A percentile compares a stretch with the other conserved stretches of the same genome.
phyloP scores from a whole-genome alignment of 2,329 filamentous ascomycete species.

The Colletotrichum brevisporum region DNA sequence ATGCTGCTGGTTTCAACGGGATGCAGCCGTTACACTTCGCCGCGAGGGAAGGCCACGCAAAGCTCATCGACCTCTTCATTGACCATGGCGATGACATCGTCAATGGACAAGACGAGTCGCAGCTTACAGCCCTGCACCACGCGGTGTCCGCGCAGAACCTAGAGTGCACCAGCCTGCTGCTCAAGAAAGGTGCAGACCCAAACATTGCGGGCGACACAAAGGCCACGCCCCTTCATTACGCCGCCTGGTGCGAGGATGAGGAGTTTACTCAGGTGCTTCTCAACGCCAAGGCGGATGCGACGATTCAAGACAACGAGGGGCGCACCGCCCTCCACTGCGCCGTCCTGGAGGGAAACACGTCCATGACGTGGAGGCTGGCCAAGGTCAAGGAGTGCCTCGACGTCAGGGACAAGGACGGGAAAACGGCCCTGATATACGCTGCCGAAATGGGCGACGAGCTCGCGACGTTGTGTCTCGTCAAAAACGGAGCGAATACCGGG shows the following conservation, averaged over 20 bases:
- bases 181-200: neutral
- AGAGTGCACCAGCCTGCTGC: neutral
- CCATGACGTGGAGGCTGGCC: neutral
- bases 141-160: neutral
- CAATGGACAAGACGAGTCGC: neutral
- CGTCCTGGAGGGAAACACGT: neutral
- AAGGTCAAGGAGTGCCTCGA: neutral
- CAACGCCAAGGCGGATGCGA: neutral
- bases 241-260: neutral
- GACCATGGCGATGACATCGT: neutral
- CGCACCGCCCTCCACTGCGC: neutral
- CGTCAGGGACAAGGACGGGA: neutral
- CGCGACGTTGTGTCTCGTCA: neutral
- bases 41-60: neutral
- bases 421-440: constrained; percentile 5
- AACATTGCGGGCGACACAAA: neutral
- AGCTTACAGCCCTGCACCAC: neutral
- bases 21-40: neutral
- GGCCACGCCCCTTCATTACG: neutral
- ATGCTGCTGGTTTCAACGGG: neutral
- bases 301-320: neutral
- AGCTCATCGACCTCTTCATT: neutral
- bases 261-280: neutral
- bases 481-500: neutral
- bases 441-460: neutral